These are phyloP conservation scores for Komagataella kurtzmanii DNA, from an alignment of 805 yeast genomes.

Conservation along the genomic window DNA sequence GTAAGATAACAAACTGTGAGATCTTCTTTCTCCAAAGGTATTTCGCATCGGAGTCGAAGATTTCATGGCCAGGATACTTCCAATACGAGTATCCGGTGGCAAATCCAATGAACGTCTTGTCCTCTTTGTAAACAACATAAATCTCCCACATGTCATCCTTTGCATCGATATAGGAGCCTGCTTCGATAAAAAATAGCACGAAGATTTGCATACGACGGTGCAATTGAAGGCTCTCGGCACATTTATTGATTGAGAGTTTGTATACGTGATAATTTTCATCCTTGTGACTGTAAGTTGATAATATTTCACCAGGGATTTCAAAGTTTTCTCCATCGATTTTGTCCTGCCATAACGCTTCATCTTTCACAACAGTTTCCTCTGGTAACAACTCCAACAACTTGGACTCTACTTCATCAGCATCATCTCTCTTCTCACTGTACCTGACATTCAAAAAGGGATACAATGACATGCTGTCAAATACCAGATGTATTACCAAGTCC, in stretches of 20 bases:
- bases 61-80: slow-evolving; percentile 44
- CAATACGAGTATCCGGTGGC: slow-evolving; percentile 77
- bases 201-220: slow-evolving; percentile 67
- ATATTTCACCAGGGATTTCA: slow-evolving; percentile 16
- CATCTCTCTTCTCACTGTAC: slow-evolving; percentile 37
- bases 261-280: slow-evolving; percentile 36
- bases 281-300: slow-evolving; percentile 17
- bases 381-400: slow-evolving; percentile 51
- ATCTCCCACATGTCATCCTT: slow-evolving; percentile 73
- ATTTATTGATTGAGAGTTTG: slow-evolving; percentile 28
- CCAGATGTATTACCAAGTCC: slow-evolving; percentile 43
- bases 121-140: slow-evolving; percentile 35
- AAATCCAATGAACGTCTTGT: slow-evolving; percentile 56
- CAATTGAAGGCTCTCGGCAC: slow-evolving; percentile 28
- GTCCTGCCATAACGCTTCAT: slow-evolving; percentile 59
- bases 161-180: slow-evolving; percentile 78
- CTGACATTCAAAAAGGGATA: slow-evolving; percentile 57
- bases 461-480: slow-evolving; percentile 65
- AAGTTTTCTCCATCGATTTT: slow-evolving; percentile 30
- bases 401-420: slow-evolving; percentile 43
- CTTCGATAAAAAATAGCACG: slow-evolving; percentile 79
- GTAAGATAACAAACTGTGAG: slow-evolving; percentile 76
- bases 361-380: slow-evolving; percentile 36
- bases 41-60: slow-evolving; percentile 27
- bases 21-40: slow-evolving; percentile 50